Conservation (phyloP, 2,329 filamentous ascomycete genomes). For the Apiospora marii region DNA sequence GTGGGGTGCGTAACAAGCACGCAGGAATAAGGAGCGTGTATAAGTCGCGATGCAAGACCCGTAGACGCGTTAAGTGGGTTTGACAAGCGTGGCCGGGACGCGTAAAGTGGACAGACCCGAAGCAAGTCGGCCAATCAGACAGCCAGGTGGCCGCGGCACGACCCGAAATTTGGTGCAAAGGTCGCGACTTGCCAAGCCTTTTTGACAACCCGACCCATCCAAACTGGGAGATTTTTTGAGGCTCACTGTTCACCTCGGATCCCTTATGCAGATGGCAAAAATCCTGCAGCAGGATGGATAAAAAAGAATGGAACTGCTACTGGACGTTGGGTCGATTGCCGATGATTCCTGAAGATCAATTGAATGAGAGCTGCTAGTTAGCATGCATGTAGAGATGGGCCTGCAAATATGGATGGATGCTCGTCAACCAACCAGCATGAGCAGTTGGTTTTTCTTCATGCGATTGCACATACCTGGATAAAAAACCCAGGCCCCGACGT, state of each 20-base stretch:
- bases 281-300: neutral
- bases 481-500: too few relatives aligned
- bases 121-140: neutral
- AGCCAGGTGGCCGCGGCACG: neutral
- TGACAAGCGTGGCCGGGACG: neutral
- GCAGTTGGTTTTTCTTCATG: slow-evolving; percentile 1
- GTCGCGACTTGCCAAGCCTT: slow-evolving; percentile 15
- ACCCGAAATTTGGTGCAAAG: slow-evolving; percentile 4
- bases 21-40: slow-evolving; percentile 21
- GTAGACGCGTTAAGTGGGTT: slow-evolving; percentile 3
- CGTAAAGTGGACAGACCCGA: slow-evolving; percentile 12
- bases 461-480: neutral
- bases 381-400: neutral
- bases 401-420: neutral
- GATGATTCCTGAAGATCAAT: neutral
- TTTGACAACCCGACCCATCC: slow-evolving; percentile 7
- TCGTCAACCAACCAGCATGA: neutral
- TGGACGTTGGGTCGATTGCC: neutral
- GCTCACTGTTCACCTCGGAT: slow-evolving; percentile 1
- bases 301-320: slow-evolving; percentile 10
- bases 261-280: neutral
- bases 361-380: neutral
- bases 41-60: slow-evolving; percentile 21
- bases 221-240: neutral
- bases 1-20: neutral